Evolutionary conservation across 306 rosid species (phyloP).

Genomic region (Psophocarpus tetragonolobus): DNA sequence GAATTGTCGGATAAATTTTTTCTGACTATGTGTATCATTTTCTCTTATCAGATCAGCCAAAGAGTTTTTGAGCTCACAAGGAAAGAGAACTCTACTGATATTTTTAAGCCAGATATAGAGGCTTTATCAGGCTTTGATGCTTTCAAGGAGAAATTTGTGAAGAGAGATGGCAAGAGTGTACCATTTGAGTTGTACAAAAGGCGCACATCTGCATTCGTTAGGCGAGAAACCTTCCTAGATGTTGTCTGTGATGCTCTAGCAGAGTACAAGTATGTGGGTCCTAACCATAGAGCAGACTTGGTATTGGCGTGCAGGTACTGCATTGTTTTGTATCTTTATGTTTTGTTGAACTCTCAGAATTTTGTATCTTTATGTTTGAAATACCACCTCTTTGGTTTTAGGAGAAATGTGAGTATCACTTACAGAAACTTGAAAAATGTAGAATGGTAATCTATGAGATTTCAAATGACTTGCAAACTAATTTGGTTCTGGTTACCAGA

Average conservation of each 20-base stretch:
- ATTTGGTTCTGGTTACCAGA: background rate
- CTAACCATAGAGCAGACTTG: conserved; percentile 86
- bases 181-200: conserved; percentile 88
- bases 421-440: background rate
- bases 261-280: conserved; percentile 89
- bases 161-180: conserved; percentile 44
- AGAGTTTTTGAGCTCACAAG: conserved; percentile 75
- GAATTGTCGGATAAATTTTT: background rate
- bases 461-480: conserved; percentile 14
- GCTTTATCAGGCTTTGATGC: conserved; percentile 36
- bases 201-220: conserved; percentile 68
- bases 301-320: conserved; percentile 83
- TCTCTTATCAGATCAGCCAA: conserved; percentile 76
- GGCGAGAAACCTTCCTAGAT: conserved; percentile 66
- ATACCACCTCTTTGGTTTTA: background rate
- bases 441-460: background rate
- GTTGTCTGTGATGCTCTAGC: conserved; percentile 82
- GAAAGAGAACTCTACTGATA: conserved; percentile 40
- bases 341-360: background rate
- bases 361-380: background rate
- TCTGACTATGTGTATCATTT: conserved; percentile 32
- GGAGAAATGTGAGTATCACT: background rate
- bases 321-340: conserved; percentile 24
- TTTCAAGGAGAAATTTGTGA: conserved; percentile 34
- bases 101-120: conserved; percentile 47